These are phyloP conservation scores for Zymoseptoria pseudotritici DNA, from an alignment of 2,329 filamentous ascomycete species.

Conservation along the genomic window DNA sequence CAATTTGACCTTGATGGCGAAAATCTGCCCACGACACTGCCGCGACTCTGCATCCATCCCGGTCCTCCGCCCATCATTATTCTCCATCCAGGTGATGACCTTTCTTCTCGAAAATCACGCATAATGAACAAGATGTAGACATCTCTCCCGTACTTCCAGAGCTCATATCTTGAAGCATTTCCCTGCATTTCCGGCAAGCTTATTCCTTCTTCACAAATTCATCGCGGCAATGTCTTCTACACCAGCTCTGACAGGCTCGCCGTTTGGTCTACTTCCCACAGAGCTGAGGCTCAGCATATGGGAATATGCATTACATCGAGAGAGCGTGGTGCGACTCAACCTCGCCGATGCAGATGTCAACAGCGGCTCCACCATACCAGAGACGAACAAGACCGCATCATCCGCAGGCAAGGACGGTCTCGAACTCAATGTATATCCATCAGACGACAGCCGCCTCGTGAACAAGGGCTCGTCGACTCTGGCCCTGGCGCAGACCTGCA, in stretches of 20 bases:
- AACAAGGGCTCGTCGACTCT: background rate
- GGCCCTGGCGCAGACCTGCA: background rate
- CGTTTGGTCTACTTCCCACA: background rate
- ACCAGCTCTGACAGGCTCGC: background rate
- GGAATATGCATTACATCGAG: background rate
- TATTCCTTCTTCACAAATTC: background rate
- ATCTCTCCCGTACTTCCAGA: background rate
- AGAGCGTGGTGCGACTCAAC: background rate
- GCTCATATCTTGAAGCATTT: background rate
- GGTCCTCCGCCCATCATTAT: background rate
- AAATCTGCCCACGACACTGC: background rate
- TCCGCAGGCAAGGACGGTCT: background rate
- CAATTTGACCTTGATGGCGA: background rate
- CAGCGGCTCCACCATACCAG: background rate
- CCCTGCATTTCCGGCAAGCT: background rate
- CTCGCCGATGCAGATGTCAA: background rate
- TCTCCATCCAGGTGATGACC: constrained; percentile 1
- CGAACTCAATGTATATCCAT: background rate
- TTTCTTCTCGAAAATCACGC: background rate
- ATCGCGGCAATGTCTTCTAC: background rate
- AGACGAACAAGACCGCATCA: background rate
- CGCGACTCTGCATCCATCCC: background rate
- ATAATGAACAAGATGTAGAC: background rate
- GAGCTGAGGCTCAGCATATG: background rate
- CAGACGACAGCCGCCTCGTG: background rate